Evolutionary conservation across 139 green algal species (phyloP).

Genomic region (Volvox africanus): DNA sequence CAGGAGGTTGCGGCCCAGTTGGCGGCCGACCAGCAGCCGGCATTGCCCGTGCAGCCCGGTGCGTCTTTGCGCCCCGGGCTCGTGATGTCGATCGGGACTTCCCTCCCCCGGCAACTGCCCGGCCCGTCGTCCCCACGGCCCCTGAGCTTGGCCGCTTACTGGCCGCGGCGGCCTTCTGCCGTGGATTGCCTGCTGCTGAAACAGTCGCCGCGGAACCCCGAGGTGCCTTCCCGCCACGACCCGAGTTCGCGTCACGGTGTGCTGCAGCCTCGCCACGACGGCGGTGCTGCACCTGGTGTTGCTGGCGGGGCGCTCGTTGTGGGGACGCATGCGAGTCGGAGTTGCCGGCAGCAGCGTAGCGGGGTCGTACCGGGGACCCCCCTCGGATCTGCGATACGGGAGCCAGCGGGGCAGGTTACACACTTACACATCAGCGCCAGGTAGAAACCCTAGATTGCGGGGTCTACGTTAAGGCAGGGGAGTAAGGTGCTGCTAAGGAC

Average conservation of each 20-base stretch:
- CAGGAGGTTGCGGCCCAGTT: not conserved
- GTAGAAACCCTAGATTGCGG: no score
- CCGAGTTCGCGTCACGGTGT: not conserved
- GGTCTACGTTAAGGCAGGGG: no score
- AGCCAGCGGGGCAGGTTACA: not conserved
- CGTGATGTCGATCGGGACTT: not conserved
- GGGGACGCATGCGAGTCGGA: not conserved
- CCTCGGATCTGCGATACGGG: slow-evolving; percentile 1
- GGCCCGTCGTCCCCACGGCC: not conserved
- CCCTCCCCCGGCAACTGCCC: not conserved
- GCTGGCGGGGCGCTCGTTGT: not conserved
- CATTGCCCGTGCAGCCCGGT: not conserved
- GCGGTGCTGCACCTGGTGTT: not conserved
- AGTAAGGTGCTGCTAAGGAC: no score
- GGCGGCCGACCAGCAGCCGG: not conserved
- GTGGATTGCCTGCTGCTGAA: not conserved
- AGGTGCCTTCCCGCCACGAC: not conserved
- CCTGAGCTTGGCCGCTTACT: not conserved
- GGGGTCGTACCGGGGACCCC: slow-evolving; percentile 8
- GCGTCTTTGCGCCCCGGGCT: not conserved
- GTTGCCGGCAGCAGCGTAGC: not conserved
- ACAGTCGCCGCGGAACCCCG: not conserved
- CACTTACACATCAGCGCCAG: no score
- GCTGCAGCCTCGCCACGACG: not conserved
- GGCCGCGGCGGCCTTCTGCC: not conserved